Evolutionary conservation across 2,329 filamentous ascomycete species (phyloP).

Genomic region (Metarhizium sp.): DNA sequence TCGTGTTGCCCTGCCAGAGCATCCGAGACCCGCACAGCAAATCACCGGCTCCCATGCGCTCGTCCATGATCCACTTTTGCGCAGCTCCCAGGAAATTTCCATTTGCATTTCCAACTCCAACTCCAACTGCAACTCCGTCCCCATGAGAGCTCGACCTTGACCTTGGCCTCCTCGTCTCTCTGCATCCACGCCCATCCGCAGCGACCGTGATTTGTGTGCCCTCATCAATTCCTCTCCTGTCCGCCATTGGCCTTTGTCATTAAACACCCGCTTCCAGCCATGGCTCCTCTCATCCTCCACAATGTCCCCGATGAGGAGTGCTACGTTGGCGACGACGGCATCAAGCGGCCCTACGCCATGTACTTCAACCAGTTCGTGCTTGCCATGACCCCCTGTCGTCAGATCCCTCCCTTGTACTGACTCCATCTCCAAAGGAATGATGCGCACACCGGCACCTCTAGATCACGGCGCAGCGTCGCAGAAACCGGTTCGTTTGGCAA

Average conservation of each 20-base stretch:
- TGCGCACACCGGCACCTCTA: conserved; percentile 35
- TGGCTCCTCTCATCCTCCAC: conserved; percentile 58
- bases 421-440: conserved; percentile 34
- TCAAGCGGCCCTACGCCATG: conserved; percentile 58
- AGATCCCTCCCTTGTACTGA: not conserved
- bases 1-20: not conserved
- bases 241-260: not conserved
- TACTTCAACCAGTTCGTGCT: conserved; percentile 50
- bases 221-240: not conserved
- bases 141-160: not conserved
- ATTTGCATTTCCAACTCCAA: not conserved
- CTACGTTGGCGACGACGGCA: conserved; percentile 55
- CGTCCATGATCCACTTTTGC: not conserved
- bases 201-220: not conserved
- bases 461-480: conserved; percentile 43
- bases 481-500: conserved; percentile 59
- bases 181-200: not conserved
- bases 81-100: not conserved
- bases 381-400: not conserved
- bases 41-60: not conserved
- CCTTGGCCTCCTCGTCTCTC: not conserved
- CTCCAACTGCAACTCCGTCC: not conserved
- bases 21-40: not conserved
- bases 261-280: conserved; percentile 17
- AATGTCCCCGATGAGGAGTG: conserved; percentile 61